Evolutionary conservation across 495 filamentous ascomycete species (phyloP).

Genomic region (Penicillium argentinense): DNA sequence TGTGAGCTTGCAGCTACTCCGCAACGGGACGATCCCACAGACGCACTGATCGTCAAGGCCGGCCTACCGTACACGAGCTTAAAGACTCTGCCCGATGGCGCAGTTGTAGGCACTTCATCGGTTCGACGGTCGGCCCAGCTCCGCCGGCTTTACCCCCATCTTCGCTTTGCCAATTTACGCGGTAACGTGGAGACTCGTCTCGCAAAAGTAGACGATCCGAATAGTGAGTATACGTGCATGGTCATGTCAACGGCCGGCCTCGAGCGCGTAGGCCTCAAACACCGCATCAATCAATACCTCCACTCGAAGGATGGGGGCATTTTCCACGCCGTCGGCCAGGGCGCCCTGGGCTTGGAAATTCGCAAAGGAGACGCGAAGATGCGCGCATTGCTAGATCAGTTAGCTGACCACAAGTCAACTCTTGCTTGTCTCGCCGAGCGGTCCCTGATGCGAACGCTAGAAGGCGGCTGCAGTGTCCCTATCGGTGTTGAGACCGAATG

Average conservation of each 20-base stretch:
- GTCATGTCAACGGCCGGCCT: conserved; percentile 87
- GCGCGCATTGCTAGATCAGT: conserved; percentile 52
- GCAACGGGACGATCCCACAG: conserved; percentile 59
- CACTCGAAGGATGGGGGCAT: conserved; percentile 69
- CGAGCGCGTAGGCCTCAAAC: conserved; percentile 59
- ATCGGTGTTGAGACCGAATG: conserved; percentile 86
- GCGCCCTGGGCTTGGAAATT: conserved; percentile 80
- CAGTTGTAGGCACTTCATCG: conserved; percentile 82
- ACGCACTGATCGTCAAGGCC: conserved; percentile 49
- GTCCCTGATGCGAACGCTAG: conserved; percentile 75
- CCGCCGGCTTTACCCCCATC: conserved; percentile 64
- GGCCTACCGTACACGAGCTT: conserved; percentile 55
- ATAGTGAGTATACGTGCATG: conserved; percentile 65
- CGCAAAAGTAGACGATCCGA: conserved; percentile 74
- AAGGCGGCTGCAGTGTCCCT: conserved; percentile 91
- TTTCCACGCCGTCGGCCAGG: conserved; percentile 89
- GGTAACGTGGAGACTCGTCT: conserved; percentile 89
- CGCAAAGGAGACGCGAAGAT: conserved; percentile 65
- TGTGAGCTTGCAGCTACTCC: conserved; percentile 72
- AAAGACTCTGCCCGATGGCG: conserved; percentile 68
- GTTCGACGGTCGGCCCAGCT: conserved; percentile 87
- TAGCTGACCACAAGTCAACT: conserved; percentile 59
- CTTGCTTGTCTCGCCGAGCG: conserved; percentile 72
- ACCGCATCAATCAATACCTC: conserved; percentile 74
- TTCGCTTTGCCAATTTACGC: conserved; percentile 74